Base-by-base conservation (phyloP, 2,329 filamentous ascomycete genomes). In the Didymella keratinophila region DNA sequence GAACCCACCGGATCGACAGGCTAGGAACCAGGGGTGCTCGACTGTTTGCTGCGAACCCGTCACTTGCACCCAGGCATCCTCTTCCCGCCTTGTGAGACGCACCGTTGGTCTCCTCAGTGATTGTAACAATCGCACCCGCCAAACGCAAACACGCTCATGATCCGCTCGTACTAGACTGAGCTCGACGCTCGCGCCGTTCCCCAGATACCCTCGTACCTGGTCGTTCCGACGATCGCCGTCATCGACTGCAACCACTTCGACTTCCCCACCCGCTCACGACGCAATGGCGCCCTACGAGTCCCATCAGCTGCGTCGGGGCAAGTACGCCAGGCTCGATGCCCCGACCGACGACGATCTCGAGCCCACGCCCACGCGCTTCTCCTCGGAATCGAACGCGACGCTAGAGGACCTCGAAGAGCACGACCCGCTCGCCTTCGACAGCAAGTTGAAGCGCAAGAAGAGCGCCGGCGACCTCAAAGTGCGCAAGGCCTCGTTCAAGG, bases 401-500 rank as follows among this genome's bases (percentile, higher is more conserved):
- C 70, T 72, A 52, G 71, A 76, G 64, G 76, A 78, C 61, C 71
- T 81, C 57, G 79, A 81, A 61, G 80, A 81, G 54, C 75, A 81
- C 64, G 80, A 82, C 58, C 80, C 80, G 18, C 71, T 82, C 7
- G 79, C 79, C 57, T 76, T 76, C 61, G 75, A 73, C 62, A 74
- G 67, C 64, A 76, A 65, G 58, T 74, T 78, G 66, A 76, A 74
- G 76, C 79, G 72, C 66, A 79, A 75, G 72, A 76, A 75, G 64
- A 75, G 73, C 56, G 68, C 69, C 1, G 70, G 72, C 43, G 69
- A 74, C 45, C 72, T 76, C 51, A 69, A 74, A 45, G 63, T 74
- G 16, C 69, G 75, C 23, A 63, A 72, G 58, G 57, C 74, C 48
- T 72, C 73, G 50, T 64, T 67, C 52, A 74, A 70, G 47, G 73